Evolutionary conservation across 495 filamentous ascomycete genomes (phyloP).

Genomic region (Cairneyella variabilis): DNA sequence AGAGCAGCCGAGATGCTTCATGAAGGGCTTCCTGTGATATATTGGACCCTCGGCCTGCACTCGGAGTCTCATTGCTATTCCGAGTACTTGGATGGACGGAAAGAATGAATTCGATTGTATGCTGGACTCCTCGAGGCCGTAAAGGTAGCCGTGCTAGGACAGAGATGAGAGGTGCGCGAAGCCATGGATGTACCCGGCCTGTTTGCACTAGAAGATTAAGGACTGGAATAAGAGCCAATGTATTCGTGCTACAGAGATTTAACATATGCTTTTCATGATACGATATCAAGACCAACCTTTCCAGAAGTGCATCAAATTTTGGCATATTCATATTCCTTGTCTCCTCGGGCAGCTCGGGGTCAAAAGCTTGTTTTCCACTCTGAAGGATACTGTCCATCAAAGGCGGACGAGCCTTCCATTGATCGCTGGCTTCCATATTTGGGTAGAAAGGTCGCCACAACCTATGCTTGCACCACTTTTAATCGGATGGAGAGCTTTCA

Average conservation of each 20-base stretch:
- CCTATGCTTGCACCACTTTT: too few species aligned
- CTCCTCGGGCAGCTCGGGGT: conserved; percentile 20
- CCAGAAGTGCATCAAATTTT: conserved; percentile 19
- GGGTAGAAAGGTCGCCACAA: background rate
- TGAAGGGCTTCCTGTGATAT: conserved; percentile 72
- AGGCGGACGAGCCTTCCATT: conserved; percentile 7
- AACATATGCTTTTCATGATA: background rate
- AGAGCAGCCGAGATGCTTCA: conserved; percentile 59
- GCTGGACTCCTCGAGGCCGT: conserved; percentile 59
- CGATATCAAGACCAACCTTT: conserved; percentile 13
- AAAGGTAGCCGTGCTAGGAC: conserved; percentile 60
- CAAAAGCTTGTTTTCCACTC: conserved; percentile 21
- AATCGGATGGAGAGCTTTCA: too few species aligned
- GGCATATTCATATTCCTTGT: conserved; percentile 4
- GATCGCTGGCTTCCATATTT: background rate
- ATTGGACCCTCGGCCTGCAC: conserved; percentile 44
- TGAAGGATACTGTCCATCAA: conserved; percentile 22
- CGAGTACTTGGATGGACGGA: conserved; percentile 44
- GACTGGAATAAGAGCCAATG: conserved; percentile 38
- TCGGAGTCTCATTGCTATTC: conserved; percentile 19
- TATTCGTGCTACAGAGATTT: conserved; percentile 36
- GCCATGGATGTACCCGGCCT: conserved; percentile 39
- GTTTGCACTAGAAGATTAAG: conserved; percentile 45
- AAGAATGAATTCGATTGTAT: conserved; percentile 69
- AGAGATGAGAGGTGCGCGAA: conserved; percentile 50